Evolutionary conservation across 108 stramenopile genomes (phyloP).

Genomic region (Cyclostephanos invisitatus): DNA sequence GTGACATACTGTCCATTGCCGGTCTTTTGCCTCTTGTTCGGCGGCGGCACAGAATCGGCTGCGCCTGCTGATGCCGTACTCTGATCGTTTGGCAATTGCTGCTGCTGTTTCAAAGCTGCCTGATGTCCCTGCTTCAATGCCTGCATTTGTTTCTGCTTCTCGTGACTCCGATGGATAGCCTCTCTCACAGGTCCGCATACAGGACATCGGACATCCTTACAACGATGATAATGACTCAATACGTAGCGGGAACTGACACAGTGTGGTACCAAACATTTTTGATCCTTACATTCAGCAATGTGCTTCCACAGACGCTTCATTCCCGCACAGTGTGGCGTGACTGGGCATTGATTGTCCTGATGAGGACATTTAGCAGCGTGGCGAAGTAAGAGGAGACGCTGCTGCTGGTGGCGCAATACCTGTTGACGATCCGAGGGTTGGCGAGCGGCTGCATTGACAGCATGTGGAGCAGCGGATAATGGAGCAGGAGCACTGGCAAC

Average conservation of each 20-base stretch:
- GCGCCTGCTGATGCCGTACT: conserved; percentile 16
- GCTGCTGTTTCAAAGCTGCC: conserved; percentile 73
- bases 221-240: conserved; percentile 97
- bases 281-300: conserved; percentile 98
- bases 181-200: conserved; percentile 98
- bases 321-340: conserved; percentile 97
- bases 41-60: conserved; percentile 17
- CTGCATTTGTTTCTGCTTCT: conserved; percentile 93
- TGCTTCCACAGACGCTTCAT: conserved; percentile 99
- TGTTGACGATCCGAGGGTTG: conserved; percentile 89
- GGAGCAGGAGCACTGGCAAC: conserved; percentile 14
- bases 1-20: conserved; percentile 35
- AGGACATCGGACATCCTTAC: conserved; percentile 96
- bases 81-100: conserved; percentile 33
- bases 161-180: conserved; percentile 95
- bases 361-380: conserved; percentile 99
- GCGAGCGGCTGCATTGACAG: conserved; percentile 24
- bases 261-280: conserved; percentile 95
- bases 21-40: conserved; percentile 35
- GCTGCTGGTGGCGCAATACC: conserved; percentile 98
- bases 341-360: conserved; percentile 91
- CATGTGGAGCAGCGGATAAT: conserved; percentile 26
- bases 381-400: conserved; percentile 93
- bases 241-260: conserved; percentile 98
- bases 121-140: conserved; percentile 82